Conservation (phyloP, 2,329 filamentous ascomycete genomes). For the Epichloe uncinata region DNA sequence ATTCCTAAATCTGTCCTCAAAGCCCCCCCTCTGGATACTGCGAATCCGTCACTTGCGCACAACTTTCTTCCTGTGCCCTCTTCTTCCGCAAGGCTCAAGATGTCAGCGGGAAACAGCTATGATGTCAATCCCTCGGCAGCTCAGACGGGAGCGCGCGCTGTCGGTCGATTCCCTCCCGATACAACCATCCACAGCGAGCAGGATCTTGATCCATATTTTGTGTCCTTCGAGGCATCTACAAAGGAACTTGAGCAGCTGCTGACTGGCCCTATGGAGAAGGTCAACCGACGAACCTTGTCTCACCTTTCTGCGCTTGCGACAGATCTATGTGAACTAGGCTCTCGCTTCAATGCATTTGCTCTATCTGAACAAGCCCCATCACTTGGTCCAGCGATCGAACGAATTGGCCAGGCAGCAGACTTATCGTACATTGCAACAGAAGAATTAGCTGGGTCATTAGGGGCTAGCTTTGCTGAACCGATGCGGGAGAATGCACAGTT, state of each 20-base stretch:
- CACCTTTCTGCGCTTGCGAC: conserved; percentile 74
- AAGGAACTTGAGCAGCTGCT: conserved; percentile 82
- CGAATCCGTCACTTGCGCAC: conserved; percentile 83
- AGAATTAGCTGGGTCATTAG: conserved; percentile 76
- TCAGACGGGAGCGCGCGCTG: conserved; percentile 40
- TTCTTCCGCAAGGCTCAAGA: conserved; percentile 72
- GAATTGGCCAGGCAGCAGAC: conserved; percentile 87
- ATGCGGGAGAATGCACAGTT: conserved; percentile 98
- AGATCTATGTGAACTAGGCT: conserved; percentile 85
- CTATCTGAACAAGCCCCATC: conserved; percentile 83
- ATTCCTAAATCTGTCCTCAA: conserved; percentile 91
- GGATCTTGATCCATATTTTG: conserved; percentile 91
- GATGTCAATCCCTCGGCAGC: conserved; percentile 23
- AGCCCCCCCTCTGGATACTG: conserved; percentile 86
- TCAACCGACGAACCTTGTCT: conserved; percentile 77
- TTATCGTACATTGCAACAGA: conserved; percentile 93
- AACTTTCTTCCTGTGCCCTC: conserved; percentile 78
- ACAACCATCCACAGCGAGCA: conserved; percentile 66
- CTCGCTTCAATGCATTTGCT: conserved; percentile 94
- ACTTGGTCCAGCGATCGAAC: conserved; percentile 84
- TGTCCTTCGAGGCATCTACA: conserved; percentile 81
- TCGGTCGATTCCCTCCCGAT: conserved; percentile 72
- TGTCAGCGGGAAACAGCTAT: conserved; percentile 26
- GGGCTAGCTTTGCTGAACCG: conserved; percentile 88
- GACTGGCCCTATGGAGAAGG: conserved; percentile 90